Base-by-base conservation (phyloP, 179 eudicot species). In the Corrigiola litoralis region DNA sequence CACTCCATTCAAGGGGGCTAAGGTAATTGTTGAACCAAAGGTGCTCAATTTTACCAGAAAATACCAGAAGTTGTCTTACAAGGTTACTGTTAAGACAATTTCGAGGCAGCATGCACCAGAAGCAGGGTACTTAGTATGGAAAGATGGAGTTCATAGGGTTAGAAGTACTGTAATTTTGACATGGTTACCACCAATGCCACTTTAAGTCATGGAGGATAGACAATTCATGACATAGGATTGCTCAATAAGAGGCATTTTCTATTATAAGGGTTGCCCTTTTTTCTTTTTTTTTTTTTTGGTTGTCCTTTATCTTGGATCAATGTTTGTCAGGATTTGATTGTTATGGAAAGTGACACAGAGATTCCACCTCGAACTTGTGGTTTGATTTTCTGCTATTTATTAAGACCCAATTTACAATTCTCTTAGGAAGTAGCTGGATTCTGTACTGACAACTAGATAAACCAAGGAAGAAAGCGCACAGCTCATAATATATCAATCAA, bases 131-230 rank as follows among this genome's bases (percentile, higher is more conserved):
- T 70, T 90, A 70, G 77, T 79, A 59, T 90, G 97, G 97, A 90
- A 81, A 61, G 88, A 90, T 69, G 84, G 80, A 46, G 67, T 75
- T 45, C 95, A 88, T 44, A 76, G 56, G 47, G 97, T 90, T 12
- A 81, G 95, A 67, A 88, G 90, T 73, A 92, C 97, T 25, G 33
- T 88, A 28, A 74, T 85, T 4, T 59, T 90, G 56, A 84, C 89
- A n/a, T 85, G 97, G 97, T 61, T 87, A 69, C 75, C 79, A 23
- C 79, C 86, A 36, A 17, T 81, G 20, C 77, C 86, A 32, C 9
- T 81, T 20, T 83, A 49, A 79, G 34, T 47, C 33, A 27, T 52
- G 27, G 41, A 57, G 14, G 24, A 21, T 33, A 16, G 24, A 40
- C 14, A 36, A 18, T 34, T 36, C 52, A 37, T 55, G 14, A 45